These are phyloP conservation scores for Boletus patriciae DNA, from an alignment of 768 basidiomycete species.

Conservation along the genomic window DNA sequence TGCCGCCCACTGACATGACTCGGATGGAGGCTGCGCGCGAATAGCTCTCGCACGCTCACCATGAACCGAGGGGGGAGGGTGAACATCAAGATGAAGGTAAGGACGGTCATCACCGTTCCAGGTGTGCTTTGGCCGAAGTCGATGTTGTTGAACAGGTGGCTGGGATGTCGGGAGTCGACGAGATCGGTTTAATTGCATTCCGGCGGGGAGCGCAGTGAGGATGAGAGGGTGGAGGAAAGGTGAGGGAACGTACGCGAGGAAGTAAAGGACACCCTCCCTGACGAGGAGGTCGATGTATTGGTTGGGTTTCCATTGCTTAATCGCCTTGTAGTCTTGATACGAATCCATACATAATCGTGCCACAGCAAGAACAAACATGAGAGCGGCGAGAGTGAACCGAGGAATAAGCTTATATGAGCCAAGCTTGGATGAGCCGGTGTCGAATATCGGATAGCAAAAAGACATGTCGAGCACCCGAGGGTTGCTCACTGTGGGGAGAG, in stretches of 20 bases:
- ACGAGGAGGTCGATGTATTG: conserved; percentile 14
- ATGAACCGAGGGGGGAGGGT: conserved; percentile 21
- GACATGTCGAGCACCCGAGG: conserved; percentile 16
- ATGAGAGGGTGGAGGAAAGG: too few relatives aligned
- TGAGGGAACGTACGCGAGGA: conserved; percentile 14
- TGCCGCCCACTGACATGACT: not conserved
- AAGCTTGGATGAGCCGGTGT: not conserved
- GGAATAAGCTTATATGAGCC: conserved; percentile 14
- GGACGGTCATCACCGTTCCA: not conserved
- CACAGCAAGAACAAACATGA: conserved; percentile 12
- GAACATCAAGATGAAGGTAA: conserved; percentile 1
- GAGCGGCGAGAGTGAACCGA: conserved; percentile 8
- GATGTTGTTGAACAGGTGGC: conserved; percentile 16
- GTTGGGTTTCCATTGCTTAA: conserved; percentile 11
- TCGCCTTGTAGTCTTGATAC: conserved; percentile 10
- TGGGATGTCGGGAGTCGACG: not conserved
- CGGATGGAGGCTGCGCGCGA: not conserved
- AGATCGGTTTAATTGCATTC: not conserved
- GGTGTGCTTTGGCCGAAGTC: not conserved
- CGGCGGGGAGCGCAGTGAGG: too few relatives aligned
- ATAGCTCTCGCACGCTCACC: conserved; percentile 15
- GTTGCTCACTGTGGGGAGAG: conserved; percentile 4
- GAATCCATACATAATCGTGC: conserved; percentile 5
- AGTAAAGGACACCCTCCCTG: conserved; percentile 20
- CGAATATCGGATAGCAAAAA: conserved; percentile 7